Evolutionary conservation across 257 asterid species (phyloP), one percentile per base, ranked within the genome.

Genomic region (Solanum bulbocastanum): DNA sequence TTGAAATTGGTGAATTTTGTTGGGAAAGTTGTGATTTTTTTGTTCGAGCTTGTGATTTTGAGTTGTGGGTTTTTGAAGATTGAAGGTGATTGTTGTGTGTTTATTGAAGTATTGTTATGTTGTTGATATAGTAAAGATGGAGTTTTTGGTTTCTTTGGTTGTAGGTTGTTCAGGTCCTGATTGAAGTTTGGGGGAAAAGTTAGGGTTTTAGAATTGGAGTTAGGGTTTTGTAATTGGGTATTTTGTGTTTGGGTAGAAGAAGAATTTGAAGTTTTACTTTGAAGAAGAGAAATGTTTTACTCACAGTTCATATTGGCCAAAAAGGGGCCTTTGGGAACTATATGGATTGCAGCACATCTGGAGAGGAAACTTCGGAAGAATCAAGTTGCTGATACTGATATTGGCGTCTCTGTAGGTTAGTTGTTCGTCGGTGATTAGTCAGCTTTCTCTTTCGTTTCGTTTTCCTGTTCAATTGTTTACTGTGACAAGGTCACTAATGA

Each of bases 321-420:
- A 88, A 97, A 97, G 96, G 99, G 99, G 81, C 99, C 99, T 33
- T 74, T 97, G 27, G 99, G 99, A 78, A 97, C 99, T 56, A 96
- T 97, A 87, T 97, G 99, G 99, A 97, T 97, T 71, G 99, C 99
- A 15, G 99, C 99, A 5, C 99, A 97, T 94, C 90, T 97, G 85
- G 99, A 97, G 92, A 90, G 99, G 88, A 97, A 97, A 94, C 98
- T 97, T 42, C 92, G 99, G 10, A 97, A 97, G 94, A 97, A 97
- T 91, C 99, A 97, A 93, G 98, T 97, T 88, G 99, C 99, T 89
- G 99, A 97, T 90, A 97, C 99, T 36, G 99, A 97, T 94, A 96
- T 97, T 82, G 99, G 99, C 25, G 95, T 91, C 87, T 97, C 99
- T 18, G 99, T 97, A 84, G 99, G 99, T 97, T 89, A 82, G 91